Conservation (phyloP, 1,284 basidiomycete species). For the Ganoderma boninense region DNA sequence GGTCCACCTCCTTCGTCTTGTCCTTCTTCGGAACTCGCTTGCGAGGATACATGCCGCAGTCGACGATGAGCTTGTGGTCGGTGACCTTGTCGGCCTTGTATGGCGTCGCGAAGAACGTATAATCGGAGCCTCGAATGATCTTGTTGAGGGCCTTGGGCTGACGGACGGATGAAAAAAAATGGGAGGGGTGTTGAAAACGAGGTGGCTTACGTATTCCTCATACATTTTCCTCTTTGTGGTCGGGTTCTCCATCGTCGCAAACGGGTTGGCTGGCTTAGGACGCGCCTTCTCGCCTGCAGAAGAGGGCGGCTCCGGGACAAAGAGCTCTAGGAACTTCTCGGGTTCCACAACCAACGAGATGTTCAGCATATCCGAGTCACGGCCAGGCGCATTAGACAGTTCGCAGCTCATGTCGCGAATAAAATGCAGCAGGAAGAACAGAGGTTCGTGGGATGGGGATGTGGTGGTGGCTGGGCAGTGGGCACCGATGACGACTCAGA, state of each 20-base stretch:
- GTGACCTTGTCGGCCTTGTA: constrained; percentile 1
- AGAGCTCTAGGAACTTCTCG: constrained; percentile 1
- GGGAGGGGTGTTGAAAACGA: not conserved
- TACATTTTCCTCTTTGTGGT: constrained; percentile 10
- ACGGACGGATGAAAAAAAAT: too few relatives aligned
- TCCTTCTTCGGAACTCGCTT: not conserved
- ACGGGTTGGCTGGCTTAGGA: not conserved
- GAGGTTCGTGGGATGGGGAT: not conserved
- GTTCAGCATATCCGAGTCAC: constrained; percentile 11
- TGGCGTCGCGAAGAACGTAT: constrained; percentile 11
- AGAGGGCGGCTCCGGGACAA: not conserved
- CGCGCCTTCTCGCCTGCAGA: not conserved
- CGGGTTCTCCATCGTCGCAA: not conserved
- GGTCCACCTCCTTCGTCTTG: not conserved
- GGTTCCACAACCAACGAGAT: not conserved
- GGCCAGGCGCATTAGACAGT: not conserved
- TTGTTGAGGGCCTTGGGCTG: constrained; percentile 8
- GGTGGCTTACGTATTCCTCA: not conserved
- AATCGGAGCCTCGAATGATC: not conserved
- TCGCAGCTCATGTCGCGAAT: not conserved
- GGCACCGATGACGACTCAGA: not conserved
- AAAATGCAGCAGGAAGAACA: not conserved
- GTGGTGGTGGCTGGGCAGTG: not conserved
- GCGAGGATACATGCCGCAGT: constrained; percentile 12
- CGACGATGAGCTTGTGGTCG: constrained; percentile 5